Conservation (phyloP, 116 monocot genomes). For the Trichopus zeylanicus region DNA sequence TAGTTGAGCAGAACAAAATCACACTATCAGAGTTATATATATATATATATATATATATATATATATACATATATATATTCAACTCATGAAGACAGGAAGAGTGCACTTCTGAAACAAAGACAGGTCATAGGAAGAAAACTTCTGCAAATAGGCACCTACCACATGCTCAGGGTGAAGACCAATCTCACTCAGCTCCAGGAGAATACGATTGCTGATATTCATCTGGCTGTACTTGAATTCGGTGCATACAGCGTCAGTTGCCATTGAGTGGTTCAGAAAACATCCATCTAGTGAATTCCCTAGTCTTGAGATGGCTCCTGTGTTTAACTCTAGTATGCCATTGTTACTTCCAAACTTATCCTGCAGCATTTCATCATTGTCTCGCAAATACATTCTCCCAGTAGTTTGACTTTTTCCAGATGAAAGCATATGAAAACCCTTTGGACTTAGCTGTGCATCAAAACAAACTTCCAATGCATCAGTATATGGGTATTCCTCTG, state of each 20-base stretch:
- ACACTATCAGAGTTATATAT: too few species aligned
- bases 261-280: background rate
- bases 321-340: background rate
- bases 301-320: conserved; percentile 1
- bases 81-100: background rate
- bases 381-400: conserved; percentile 14
- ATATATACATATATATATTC: too few species aligned
- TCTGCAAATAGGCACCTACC: conserved; percentile 14
- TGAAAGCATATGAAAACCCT: conserved; percentile 10
- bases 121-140: too few species aligned
- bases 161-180: conserved; percentile 54
- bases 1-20: too few species aligned
- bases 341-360: conserved; percentile 18
- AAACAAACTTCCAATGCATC: conserved; percentile 19
- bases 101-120: background rate
- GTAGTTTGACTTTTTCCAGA: conserved; percentile 11
- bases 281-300: conserved; percentile 12
- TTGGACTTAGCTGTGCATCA: conserved; percentile 33
- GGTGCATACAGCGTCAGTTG: conserved; percentile 13
- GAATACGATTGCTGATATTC: conserved; percentile 41
- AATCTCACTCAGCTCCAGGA: conserved; percentile 59
- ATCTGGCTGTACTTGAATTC: conserved; percentile 42
- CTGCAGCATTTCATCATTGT: conserved; percentile 16
- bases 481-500: conserved; percentile 13
- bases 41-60: too few species aligned